Evolutionary conservation across 106 monocot species (phyloP).

Genomic region (Allium fistulosum): DNA sequence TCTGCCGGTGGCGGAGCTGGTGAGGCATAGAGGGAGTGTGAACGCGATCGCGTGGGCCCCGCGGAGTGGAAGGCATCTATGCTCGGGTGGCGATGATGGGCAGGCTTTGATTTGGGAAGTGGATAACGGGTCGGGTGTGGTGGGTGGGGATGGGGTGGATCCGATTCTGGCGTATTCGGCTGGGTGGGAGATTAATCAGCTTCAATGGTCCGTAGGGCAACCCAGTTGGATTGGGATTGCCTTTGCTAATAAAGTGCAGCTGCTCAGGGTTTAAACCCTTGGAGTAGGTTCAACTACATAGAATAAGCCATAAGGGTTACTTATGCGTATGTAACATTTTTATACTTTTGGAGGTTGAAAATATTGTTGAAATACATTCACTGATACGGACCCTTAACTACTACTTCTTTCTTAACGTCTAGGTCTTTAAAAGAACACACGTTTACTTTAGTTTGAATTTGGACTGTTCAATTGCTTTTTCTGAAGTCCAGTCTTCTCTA

Average conservation of each 20-base stretch:
- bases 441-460: too few relatives aligned
- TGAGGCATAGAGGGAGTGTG: conserved; percentile 59
- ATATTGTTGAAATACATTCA: too few relatives aligned
- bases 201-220: conserved; percentile 45
- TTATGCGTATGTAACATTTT: too few relatives aligned
- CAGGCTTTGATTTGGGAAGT: conserved; percentile 65
- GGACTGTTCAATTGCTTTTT: too few relatives aligned
- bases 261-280: conserved; percentile 33
- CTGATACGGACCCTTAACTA: too few relatives aligned
- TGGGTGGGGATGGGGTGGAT: conserved; percentile 19
- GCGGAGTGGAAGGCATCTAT: conserved; percentile 30
- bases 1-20: conserved; percentile 72
- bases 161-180: conserved; percentile 30
- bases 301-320: too few relatives aligned
- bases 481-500: too few relatives aligned
- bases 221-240: conserved; percentile 62
- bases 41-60: conserved; percentile 81
- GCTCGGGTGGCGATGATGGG: conserved; percentile 68
- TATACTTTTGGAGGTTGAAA: too few relatives aligned
- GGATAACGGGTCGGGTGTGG: conserved; percentile 1
- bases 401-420: too few relatives aligned
- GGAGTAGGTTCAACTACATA: too few relatives aligned
- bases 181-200: conserved; percentile 49
- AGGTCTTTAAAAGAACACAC: too few relatives aligned
- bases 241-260: conserved; percentile 59